These are phyloP conservation scores for Ulmus americana DNA, from an alignment of 331 rosid species.

Conservation along the genomic window DNA sequence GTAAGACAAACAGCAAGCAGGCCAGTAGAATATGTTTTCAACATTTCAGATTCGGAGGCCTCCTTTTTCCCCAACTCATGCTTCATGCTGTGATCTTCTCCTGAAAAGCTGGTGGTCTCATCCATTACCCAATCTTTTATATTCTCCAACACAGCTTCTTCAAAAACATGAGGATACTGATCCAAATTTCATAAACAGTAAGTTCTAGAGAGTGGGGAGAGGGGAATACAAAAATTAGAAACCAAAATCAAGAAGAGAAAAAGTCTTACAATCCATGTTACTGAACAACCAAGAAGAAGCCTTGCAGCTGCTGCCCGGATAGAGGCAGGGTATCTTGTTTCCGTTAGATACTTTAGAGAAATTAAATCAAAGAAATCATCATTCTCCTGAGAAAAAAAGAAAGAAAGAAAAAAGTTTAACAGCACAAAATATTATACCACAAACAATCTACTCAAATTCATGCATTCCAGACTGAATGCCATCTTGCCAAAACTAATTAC, in stretches of 20 bases:
- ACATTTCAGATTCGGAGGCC: slow-evolving; percentile 76
- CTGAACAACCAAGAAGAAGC: slow-evolving; percentile 71
- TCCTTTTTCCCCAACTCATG: slow-evolving; percentile 46
- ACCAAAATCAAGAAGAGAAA: neutral
- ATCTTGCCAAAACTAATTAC: slow-evolving; percentile 33
- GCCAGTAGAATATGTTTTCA: slow-evolving; percentile 83
- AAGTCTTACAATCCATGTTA: slow-evolving; percentile 67
- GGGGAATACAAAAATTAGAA: neutral
- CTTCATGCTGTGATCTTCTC: slow-evolving; percentile 56
- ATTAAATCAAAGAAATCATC: slow-evolving; percentile 91
- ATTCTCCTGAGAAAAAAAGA: slow-evolving; percentile 49
- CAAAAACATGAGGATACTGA: slow-evolving; percentile 94
- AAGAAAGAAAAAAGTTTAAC: slow-evolving; percentile 4
- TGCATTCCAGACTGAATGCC: neutral
- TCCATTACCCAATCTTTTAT: slow-evolving; percentile 77
- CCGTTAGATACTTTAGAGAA: slow-evolving; percentile 73
- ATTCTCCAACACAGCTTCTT: slow-evolving; percentile 66
- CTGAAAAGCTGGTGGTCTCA: slow-evolving; percentile 40
- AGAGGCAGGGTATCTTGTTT: slow-evolving; percentile 50
- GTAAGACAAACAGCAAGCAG: slow-evolving; percentile 77
- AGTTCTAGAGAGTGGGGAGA: slow-evolving; percentile 1
- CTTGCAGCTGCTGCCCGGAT: slow-evolving; percentile 77
- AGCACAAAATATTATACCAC: neutral
- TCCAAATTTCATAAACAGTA: slow-evolving; percentile 22
- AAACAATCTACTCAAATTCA: neutral